Evolutionary conservation across 2,329 filamentous ascomycete genomes (phyloP), one percentile per base, ranked within the genome.

Genomic region (Diaporthe humulicola): DNA sequence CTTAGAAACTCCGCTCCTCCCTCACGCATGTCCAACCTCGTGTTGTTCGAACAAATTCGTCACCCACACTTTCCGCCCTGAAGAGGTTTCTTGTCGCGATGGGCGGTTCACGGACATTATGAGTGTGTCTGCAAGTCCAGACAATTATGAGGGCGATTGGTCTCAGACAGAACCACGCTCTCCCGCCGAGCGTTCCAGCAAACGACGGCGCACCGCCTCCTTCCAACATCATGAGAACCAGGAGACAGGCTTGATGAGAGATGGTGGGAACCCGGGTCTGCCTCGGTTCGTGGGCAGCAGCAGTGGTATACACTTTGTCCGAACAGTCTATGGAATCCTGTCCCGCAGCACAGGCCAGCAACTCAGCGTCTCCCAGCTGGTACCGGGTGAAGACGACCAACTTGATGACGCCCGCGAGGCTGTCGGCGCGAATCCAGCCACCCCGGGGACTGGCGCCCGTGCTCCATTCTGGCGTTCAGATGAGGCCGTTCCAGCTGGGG

Each of bases 241-340:
- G 57, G 71, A 76, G 71, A 74, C 50, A 9, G 87, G 87, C 14
- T 80, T 89, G 73, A 90, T 90, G 88, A 85, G 89, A 74, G 86
- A 87, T 76, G 71, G 71, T 14, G 67, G 82, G 85, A 38, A 84
- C 83, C 22, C 83, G 85, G 40, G 86, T 85, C 30, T 86, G 86
- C 86, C 88, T 19, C 88, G 87, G 0, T 91, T 91, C 73, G 85
- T 91, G 6, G 89, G 89, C 5, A 90, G 88, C 69, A 87, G 87
- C 22, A 90, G 89, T 75, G 89, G 89, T 1, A 90, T 91, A n/a
- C 86, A 90, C 77, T 91, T 91, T 77, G 88, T 91, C 45, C 86
- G 88, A 8, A 86, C 87, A 28, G 89, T 91, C 2, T 89, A 90
- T 56, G 81, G 86, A 42, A 85, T 88, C 1, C 83, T 91, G 40